Evolutionary conservation across 768 basidiomycete species (phyloP).

Genomic region (Suillus placidus): DNA sequence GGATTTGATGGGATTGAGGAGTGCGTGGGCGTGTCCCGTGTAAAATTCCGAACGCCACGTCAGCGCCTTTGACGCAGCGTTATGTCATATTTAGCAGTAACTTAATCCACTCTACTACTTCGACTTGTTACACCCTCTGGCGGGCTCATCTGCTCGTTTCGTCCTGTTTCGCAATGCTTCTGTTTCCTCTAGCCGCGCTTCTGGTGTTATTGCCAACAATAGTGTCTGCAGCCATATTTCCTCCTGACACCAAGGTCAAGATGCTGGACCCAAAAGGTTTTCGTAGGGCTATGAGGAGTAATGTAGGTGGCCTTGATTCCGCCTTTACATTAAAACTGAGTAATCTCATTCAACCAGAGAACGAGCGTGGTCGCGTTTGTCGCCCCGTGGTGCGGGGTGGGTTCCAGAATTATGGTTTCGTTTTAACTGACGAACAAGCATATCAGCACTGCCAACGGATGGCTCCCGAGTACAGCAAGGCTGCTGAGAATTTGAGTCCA

Average conservation of each 20-base stretch:
- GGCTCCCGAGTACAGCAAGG: conserved; percentile 84
- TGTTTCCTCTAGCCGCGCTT: conserved; percentile 21
- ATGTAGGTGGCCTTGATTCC: conserved; percentile 51
- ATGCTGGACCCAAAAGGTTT: conserved; percentile 72
- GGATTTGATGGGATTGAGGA: background rate
- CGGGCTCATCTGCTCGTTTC: background rate
- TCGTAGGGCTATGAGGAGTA: conserved; percentile 70
- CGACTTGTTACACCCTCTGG: background rate
- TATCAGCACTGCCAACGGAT: conserved; percentile 80
- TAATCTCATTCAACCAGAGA: conserved; percentile 44
- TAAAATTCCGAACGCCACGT: background rate
- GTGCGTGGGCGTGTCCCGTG: too few relatives aligned
- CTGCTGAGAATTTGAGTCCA: conserved; percentile 76
- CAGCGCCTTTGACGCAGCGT: background rate
- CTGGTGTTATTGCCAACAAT: conserved; percentile 35
- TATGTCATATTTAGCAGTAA: background rate
- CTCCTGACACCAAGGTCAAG: conserved; percentile 64
- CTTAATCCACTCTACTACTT: background rate
- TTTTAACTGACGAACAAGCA: conserved; percentile 3
- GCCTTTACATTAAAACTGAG: conserved; percentile 1
- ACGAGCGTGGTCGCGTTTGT: conserved; percentile 87
- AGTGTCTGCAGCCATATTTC: conserved; percentile 50
- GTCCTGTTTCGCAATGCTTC: conserved; percentile 22
- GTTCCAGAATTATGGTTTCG: conserved; percentile 24
- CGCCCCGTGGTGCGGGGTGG: conserved; percentile 92